A percentile compares a stretch with the other conserved stretches of the same genome.
Evolutionary conservation across 2,329 filamentous ascomycete species (phyloP).

Genomic region (Nemania sp.): DNA sequence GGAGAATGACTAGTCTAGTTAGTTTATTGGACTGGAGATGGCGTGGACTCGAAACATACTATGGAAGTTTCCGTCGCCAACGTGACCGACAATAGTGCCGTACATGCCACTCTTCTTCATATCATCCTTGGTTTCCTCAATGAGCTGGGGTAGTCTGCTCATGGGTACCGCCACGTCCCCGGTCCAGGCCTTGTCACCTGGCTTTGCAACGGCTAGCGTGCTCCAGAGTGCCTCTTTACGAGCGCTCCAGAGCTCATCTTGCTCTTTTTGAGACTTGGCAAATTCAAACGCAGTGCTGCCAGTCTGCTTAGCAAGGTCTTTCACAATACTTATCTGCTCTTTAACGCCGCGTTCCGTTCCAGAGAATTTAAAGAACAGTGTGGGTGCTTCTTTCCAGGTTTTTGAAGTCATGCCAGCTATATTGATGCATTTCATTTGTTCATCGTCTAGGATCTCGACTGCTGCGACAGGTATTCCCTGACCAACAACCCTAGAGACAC

Average conservation of each 20-base stretch:
- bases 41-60: conserved; percentile 51
- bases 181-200: conserved; percentile 82
- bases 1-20: conserved; percentile 60
- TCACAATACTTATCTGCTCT: conserved; percentile 72
- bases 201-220: conserved; percentile 75
- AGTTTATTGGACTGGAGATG: conserved; percentile 25
- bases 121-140: conserved; percentile 79
- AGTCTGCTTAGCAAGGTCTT: conserved; percentile 54
- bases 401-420: conserved; percentile 67
- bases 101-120: conserved; percentile 68
- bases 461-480: conserved; percentile 81
- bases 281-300: conserved; percentile 82
- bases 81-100: conserved; percentile 76
- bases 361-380: conserved; percentile 78
- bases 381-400: conserved; percentile 72
- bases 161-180: conserved; percentile 89
- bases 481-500: conserved; percentile 77
- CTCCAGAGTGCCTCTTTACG: conserved; percentile 88
- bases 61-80: conserved; percentile 85
- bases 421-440: conserved; percentile 74
- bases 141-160: conserved; percentile 77
- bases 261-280: conserved; percentile 76
- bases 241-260: conserved; percentile 83
- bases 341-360: conserved; percentile 76
- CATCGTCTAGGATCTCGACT: conserved; percentile 83